Evolutionary conservation across 495 filamentous ascomycete species (phyloP).

Genomic region (Baudoinia panamericana): DNA sequence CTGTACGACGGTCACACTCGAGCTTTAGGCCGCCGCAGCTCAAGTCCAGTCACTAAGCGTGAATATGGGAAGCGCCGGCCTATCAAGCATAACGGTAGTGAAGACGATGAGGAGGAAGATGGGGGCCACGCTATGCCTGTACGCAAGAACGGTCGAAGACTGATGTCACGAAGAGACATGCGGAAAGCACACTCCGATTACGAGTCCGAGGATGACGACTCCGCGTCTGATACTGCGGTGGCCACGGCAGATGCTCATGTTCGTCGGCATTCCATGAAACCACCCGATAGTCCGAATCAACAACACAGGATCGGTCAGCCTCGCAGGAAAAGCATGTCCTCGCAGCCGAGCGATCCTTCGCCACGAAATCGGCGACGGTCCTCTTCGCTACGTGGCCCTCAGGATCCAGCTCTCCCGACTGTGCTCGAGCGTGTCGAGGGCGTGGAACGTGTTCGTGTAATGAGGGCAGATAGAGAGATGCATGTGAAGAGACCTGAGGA

Average conservation of each 20-base stretch:
- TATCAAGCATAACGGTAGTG: not conserved
- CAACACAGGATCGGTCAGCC: not conserved
- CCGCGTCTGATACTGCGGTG: not conserved
- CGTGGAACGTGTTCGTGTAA: too few species aligned
- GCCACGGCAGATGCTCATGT: not conserved
- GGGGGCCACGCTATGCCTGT: too few species aligned
- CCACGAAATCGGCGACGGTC: constrained; percentile 1
- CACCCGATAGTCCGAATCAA: constrained; percentile 6
- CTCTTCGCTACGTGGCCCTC: constrained; percentile 5
- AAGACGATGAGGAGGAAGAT: constrained; percentile 12
- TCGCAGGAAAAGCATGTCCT: constrained; percentile 14
- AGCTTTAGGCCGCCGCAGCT: constrained; percentile 2
- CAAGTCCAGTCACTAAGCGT: constrained; percentile 19
- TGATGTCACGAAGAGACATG: constrained; percentile 18
- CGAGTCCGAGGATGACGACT: constrained; percentile 6
- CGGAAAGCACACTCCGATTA: constrained; percentile 7
- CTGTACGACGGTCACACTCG: constrained; percentile 50
- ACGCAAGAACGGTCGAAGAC: constrained; percentile 12
- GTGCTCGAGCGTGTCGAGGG: constrained; percentile 16
- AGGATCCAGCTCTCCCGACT: constrained; percentile 7
- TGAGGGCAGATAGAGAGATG: too few species aligned
- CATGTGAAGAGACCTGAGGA: too few species aligned
- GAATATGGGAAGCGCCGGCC: constrained; percentile 11
- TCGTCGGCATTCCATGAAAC: constrained; percentile 12
- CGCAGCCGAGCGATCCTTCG: constrained; percentile 1